Evolutionary conservation across 2,329 filamentous ascomycete species (phyloP).

Genomic region (Fusarium sp.): DNA sequence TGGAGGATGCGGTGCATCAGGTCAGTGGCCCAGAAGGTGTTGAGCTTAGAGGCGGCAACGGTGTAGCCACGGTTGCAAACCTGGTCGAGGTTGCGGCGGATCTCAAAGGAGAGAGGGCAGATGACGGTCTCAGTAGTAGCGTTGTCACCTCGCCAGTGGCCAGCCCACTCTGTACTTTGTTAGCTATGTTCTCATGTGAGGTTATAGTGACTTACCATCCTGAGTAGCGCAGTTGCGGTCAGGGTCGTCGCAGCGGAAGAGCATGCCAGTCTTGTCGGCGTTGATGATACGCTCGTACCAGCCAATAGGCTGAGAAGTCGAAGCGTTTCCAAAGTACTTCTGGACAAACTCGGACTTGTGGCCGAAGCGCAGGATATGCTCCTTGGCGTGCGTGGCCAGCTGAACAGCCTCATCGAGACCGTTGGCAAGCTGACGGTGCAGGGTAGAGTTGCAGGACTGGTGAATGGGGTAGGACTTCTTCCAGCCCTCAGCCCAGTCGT

Average conservation of each 20-base stretch:
- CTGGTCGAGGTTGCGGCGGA: constrained; percentile 67
- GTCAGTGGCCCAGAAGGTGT: constrained; percentile 75
- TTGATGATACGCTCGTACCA: constrained; percentile 71
- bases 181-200: background rate
- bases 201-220: constrained; percentile 49
- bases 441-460: constrained; percentile 73
- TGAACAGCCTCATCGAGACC: constrained; percentile 70
- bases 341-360: constrained; percentile 68
- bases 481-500: constrained; percentile 51
- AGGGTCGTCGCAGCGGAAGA: constrained; percentile 77
- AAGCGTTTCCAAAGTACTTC: constrained; percentile 74
- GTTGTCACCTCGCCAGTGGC: constrained; percentile 76
- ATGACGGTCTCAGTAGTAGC: constrained; percentile 77
- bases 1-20: constrained; percentile 76
- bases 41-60: constrained; percentile 66
- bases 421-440: constrained; percentile 65
- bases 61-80: constrained; percentile 74
- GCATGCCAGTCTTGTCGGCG: constrained; percentile 66
- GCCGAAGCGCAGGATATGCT: constrained; percentile 70
- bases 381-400: constrained; percentile 70
- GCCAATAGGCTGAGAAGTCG: constrained; percentile 69
- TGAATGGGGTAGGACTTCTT: constrained; percentile 64
- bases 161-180: constrained; percentile 66
- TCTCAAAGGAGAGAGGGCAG: constrained; percentile 71
- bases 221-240: constrained; percentile 71